Evolutionary conservation across 108 stramenopile species (phyloP), one percentile per base, ranked within the genome.

Genomic region (Schizochytrium sp.): DNA sequence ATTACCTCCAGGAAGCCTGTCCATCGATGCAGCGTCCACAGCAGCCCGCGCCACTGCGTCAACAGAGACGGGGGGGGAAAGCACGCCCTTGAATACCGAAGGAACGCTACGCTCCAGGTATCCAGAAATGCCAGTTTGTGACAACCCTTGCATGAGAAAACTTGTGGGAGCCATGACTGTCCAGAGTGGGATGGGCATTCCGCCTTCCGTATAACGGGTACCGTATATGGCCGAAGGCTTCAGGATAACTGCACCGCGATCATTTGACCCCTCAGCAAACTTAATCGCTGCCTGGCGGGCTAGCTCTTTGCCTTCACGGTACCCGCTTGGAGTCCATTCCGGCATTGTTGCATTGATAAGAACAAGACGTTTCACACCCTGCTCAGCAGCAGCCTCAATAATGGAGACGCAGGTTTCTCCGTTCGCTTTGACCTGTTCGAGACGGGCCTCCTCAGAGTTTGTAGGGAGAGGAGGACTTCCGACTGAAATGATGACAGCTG

Each of bases 11-110:
- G 64, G 64, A 7, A 69, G 64, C 28, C 0, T 15, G 10, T 38
- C 7, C 64, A 15, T 13, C 8, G 64, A 44, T 69, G 64, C 64
- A 8, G 42, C 64, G 64, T 69, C 64, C 12, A 69, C 64, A 44
- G 64, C 64, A 7, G 64, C 64, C 42, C 64, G 64, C 12, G 64
- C 64, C 64, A 69, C 64, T 38, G 64, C 64, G 19, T 69, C 64
- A 7, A 69, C 64, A 7, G 64, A 15, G 2, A 69, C 15, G 28
- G 44, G 64, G 19, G 64, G 64, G 0, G 64, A 69, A 15, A 69
- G 64, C 12, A 69, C 12, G 15, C 64, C 64, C 2, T 15, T 15
- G 64, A 44, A 38, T 3, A 69, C 64, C 42, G 64, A 69, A 8
- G 64, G 64, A 7, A 69, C 5, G 10, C 42, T 44, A 0, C 64